phyloP scores from a whole-genome alignment of 768 basidiomycete species.

The Pleurotus ostreatus region DNA sequence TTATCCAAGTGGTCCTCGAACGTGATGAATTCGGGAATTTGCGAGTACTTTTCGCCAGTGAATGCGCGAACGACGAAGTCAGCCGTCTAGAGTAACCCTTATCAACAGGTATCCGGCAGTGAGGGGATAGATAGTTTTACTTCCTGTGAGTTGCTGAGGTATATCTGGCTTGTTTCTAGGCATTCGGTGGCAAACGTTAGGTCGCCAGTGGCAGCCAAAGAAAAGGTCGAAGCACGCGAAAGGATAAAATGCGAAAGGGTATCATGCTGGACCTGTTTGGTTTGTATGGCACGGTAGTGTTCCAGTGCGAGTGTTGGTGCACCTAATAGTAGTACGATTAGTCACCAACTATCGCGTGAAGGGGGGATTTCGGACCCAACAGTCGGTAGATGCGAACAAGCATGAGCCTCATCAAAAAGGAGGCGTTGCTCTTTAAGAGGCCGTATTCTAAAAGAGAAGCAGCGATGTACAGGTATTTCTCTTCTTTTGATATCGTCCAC shows the following conservation, averaged over 20 bases:
- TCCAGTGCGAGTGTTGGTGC: slow-evolving; percentile 70
- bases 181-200: slow-evolving; percentile 73
- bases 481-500: slow-evolving; percentile 55
- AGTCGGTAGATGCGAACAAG: slow-evolving; percentile 81
- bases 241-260: slow-evolving; percentile 84
- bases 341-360: neutral
- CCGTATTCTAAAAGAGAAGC: slow-evolving; percentile 69
- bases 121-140: slow-evolving; percentile 29
- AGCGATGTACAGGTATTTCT: slow-evolving; percentile 61
- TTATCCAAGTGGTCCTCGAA: slow-evolving; percentile 82
- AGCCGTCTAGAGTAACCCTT: slow-evolving; percentile 45
- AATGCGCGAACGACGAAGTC: slow-evolving; percentile 82
- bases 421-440: slow-evolving; percentile 66
- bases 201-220: slow-evolving; percentile 71
- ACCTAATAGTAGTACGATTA: slow-evolving; percentile 35
- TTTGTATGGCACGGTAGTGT: slow-evolving; percentile 72
- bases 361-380: slow-evolving; percentile 46
- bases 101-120: slow-evolving; percentile 2
- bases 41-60: slow-evolving; percentile 76
- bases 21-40: slow-evolving; percentile 81
- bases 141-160: slow-evolving; percentile 76
- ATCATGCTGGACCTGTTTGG: slow-evolving; percentile 87
- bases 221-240: slow-evolving; percentile 75
- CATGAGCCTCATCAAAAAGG: slow-evolving; percentile 73
- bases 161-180: slow-evolving; percentile 77